Base-by-base conservation (phyloP, 2,329 filamentous ascomycete species). In the Pseudogymnoascus sp. region DNA sequence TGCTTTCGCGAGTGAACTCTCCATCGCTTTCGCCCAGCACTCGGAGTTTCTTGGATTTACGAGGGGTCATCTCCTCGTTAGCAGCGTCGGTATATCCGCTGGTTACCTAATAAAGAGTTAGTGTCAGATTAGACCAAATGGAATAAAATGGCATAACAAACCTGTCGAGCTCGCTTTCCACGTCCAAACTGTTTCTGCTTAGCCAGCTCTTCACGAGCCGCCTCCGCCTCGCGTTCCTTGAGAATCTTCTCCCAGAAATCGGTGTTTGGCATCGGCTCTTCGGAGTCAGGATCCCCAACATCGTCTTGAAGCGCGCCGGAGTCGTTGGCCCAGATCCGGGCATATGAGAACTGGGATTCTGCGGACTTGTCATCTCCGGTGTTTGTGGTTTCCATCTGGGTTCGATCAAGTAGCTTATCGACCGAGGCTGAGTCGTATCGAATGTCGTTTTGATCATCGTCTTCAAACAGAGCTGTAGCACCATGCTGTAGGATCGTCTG, bases 201-300 rank as follows among this genome's bases (percentile, higher is more conserved):
- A 14, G 78, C 80, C 36, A 86, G 86, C 6, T 86, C 86, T 69
- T 92, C 86, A 63, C 85, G 85, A n/a, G 84, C 82, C 2, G 92
- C 93, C 63, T 88, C 86, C 45, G 84, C 86, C 74, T 96, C 91
- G 67, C 95, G 86, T 72, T 96, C 85, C 62, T 87, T 86, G 37
- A 99, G 79, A 65, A 99, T 97, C 69, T 87, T 88, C 62, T 96
- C 92, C 96, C 96, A 99, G 0, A 96, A 85, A 37, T 85, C 86
- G 12, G 84, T 81, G 70, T 87, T 87, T 8, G 87, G 80, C 0
- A 80, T 78, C 6, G 80, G 74, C 4, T 82, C 78, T 5, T 83
- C 81, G 26, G 83, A 79, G 1, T 81, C 78, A 23, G 71, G 67
- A 42, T 81, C 79, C 51, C 84, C 79, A 21, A 89, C 73, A 23